Evolutionary conservation across 805 yeast genomes (phyloP), one percentile per base, ranked within the genome.

Genomic region (Kazachstania psychrophila): DNA sequence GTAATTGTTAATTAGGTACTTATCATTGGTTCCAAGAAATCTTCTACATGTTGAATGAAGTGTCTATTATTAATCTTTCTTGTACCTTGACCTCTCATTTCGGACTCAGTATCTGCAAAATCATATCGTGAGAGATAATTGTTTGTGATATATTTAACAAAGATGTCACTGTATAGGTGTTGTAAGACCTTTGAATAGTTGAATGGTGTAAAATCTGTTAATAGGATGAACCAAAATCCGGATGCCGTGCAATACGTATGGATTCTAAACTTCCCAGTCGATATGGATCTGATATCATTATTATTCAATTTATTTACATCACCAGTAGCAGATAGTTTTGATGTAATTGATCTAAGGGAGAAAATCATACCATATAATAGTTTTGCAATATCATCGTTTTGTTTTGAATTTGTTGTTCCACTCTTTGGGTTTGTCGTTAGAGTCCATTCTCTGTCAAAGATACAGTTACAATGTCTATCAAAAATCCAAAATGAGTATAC

Each of bases 401-500:
- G 77, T 41, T 68, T 72, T 11, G 66, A 62, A 49, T 78, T 79
- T 25, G 62, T 58, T 0, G 68, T 55, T 2, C 71, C 40, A 27
- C 58, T 49, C 12, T 48, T 45, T 23, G 49, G 45, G 32, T 51
- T 50, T 15, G 56, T 36, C 15, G 53, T 49, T 39, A 63, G 55
- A 1, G 69, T 64, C 78, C 79, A 88, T 55, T 84, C 94, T 36
- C 94, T 66, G 44, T 74, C 73, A 60, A 75, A 89, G 14, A 89
- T 76, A 58, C 97, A 88, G 44, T 81, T 78, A 61, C 96, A 84
- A 61, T 89, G 96, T 55, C 92, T 72, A 57, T 89, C 96, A 55
- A 81, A 89, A 38, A 89, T 74, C 83, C 87, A 84, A 54, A 88
- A 81, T 9, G 95, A 83, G 62, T 79, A 79, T 31, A 87, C 76